A percentile compares a stretch with the other conserved stretches of the same genome.
Evolutionary conservation across 2,329 filamentous ascomycete genomes (phyloP).

Genomic region (Setomelanomma holmii): DNA sequence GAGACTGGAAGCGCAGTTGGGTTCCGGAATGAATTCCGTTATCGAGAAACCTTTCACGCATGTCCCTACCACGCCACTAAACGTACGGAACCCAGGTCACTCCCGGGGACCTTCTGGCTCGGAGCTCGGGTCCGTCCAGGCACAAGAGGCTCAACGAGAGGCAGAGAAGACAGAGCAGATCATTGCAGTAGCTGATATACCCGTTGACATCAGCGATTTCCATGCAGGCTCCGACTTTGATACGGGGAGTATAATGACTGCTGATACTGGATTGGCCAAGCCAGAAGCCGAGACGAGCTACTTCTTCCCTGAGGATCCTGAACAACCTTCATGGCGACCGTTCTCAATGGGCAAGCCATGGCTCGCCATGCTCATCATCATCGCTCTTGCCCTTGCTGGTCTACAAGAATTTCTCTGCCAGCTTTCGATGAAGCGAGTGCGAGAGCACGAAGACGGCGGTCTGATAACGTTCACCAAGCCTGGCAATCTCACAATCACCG

Average conservation of each 20-base stretch:
- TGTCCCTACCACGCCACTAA: slow-evolving; percentile 15
- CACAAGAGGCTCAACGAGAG: slow-evolving; percentile 49
- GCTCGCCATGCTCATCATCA: slow-evolving; percentile 40
- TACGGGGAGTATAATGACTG: slow-evolving; percentile 33
- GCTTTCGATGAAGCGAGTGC: slow-evolving; percentile 32
- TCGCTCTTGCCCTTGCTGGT: slow-evolving; percentile 44
- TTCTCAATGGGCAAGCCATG: slow-evolving; percentile 49
- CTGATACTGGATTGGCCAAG: slow-evolving; percentile 20
- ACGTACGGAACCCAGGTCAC: slow-evolving; percentile 24
- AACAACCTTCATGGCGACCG: slow-evolving; percentile 50
- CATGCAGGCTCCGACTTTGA: slow-evolving; percentile 47
- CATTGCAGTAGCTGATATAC: slow-evolving; percentile 50
- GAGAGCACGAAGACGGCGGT: slow-evolving; percentile 28
- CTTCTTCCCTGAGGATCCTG: slow-evolving; percentile 49
- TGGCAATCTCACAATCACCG: slow-evolving; percentile 32
- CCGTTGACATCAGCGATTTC: slow-evolving; percentile 53
- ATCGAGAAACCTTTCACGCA: slow-evolving; percentile 44
- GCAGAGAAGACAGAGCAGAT: slow-evolving; percentile 54
- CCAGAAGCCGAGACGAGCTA: slow-evolving; percentile 44
- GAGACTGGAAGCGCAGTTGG: slow-evolving; percentile 43
- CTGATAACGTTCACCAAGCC: slow-evolving; percentile 41
- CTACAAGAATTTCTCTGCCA: slow-evolving; percentile 50
- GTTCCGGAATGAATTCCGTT: slow-evolving; percentile 46
- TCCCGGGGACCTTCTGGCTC: slow-evolving; percentile 26
- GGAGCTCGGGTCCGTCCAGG: slow-evolving; percentile 22